Evolutionary conservation across 1,139 yeast species (phyloP).

Genomic region (Suhomyces coccinellae): DNA sequence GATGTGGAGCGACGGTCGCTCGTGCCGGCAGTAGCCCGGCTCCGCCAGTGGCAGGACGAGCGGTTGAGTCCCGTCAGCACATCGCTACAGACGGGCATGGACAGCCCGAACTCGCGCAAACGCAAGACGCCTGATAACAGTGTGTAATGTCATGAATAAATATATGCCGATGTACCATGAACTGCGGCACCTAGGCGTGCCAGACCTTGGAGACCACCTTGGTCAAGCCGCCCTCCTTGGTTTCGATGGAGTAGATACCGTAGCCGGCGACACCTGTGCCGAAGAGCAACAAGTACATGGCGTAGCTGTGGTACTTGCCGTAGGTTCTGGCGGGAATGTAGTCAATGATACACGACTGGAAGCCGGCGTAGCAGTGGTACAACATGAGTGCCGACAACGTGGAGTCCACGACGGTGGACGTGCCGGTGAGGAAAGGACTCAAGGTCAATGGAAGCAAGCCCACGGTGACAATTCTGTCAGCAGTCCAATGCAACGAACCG

Average conservation of each 20-base stretch:
- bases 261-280: constrained; percentile 65
- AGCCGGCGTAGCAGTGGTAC: constrained; percentile 68
- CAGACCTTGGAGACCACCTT: constrained; percentile 38
- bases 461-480: constrained; percentile 59
- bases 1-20: constrained; percentile 26
- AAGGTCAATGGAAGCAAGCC: constrained; percentile 65
- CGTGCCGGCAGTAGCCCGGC: constrained; percentile 17
- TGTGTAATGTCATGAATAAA: constrained; percentile 2
- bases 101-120: constrained; percentile 10
- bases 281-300: constrained; percentile 58
- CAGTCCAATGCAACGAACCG: constrained; percentile 75
- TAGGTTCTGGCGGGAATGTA: constrained; percentile 75
- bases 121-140: constrained; percentile 15
- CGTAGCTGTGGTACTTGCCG: constrained; percentile 63
- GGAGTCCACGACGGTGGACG: constrained; percentile 56
- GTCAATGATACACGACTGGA: constrained; percentile 77
- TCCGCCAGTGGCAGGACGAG: constrained; percentile 25
- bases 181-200: constrained; percentile 43
- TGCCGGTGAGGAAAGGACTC: constrained; percentile 61
- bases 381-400: constrained; percentile 54
- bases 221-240: constrained; percentile 52
- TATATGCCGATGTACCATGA: constrained; percentile 1
- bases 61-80: constrained; percentile 17
- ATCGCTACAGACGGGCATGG: constrained; percentile 11
- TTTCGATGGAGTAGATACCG: constrained; percentile 69